A percentile compares a stretch with the other conserved stretches of the same genome.
These are phyloP conservation scores for Lipomyces yamadae DNA, from an alignment of 805 yeast genomes.

Conservation along the genomic window DNA sequence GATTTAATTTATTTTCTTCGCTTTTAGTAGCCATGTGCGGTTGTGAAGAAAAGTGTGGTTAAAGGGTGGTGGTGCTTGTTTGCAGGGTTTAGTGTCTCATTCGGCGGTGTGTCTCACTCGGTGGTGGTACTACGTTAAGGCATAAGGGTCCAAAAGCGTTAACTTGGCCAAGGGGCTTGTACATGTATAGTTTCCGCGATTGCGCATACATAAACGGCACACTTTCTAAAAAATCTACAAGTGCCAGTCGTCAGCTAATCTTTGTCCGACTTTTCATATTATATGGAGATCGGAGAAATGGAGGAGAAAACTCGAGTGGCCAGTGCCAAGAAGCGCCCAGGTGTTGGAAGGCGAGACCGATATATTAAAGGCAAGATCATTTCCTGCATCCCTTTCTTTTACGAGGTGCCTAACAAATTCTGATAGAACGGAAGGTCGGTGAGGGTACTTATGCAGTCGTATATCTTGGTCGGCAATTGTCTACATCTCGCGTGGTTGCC, in stretches of 20 bases:
- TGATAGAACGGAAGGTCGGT: conserved; percentile 81
- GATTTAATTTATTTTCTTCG: background rate
- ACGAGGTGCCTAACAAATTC: background rate
- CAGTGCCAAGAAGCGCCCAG: conserved; percentile 6
- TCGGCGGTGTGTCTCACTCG: background rate
- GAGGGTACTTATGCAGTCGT: conserved; percentile 99
- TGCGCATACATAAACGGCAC: too few species aligned
- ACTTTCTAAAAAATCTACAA: too few species aligned
- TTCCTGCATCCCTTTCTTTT: too few species aligned
- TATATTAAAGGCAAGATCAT: conserved; percentile 21
- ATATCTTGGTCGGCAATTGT: conserved; percentile 50
- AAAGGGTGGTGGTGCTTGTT: background rate
- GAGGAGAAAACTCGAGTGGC: background rate
- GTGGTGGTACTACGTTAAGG: background rate
- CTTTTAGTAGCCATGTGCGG: background rate
- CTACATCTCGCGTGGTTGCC: conserved; percentile 69
- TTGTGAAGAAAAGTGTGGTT: background rate
- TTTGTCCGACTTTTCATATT: background rate
- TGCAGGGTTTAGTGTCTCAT: background rate
- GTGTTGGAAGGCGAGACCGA: conserved; percentile 21
- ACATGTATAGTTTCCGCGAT: too few species aligned
- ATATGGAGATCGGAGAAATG: background rate
- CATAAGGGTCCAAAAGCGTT: too few species aligned
- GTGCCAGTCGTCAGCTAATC: too few species aligned
- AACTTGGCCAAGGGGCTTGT: too few species aligned